These are phyloP conservation scores for Acacia concinna DNA, from an alignment of 331 rosid species.

Conservation along the genomic window DNA sequence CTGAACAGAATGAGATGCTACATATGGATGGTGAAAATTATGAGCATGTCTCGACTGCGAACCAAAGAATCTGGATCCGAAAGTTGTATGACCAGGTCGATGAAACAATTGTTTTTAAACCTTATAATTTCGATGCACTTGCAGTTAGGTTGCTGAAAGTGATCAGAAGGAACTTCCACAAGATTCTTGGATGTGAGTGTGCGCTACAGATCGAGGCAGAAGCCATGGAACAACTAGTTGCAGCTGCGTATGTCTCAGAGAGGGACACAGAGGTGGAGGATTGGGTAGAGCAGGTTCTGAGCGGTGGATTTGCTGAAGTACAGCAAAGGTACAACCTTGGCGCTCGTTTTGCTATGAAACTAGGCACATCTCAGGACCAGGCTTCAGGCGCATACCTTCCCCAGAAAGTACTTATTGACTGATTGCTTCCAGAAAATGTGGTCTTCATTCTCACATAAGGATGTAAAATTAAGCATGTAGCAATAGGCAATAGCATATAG, in stretches of 20 bases:
- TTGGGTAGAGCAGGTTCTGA: constrained; percentile 76
- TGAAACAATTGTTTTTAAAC: constrained; percentile 67
- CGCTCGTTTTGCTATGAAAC: constrained; percentile 52
- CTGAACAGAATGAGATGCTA: constrained; percentile 55
- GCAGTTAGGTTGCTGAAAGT: constrained; percentile 52
- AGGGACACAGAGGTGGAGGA: constrained; percentile 55
- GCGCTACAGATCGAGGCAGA: constrained; percentile 57
- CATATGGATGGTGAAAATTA: constrained; percentile 38
- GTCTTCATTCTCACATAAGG: constrained; percentile 31
- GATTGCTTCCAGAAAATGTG: constrained; percentile 28
- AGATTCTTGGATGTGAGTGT: constrained; percentile 47
- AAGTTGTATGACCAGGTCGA: constrained; percentile 51
- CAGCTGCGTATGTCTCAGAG: constrained; percentile 63
- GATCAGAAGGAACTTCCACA: constrained; percentile 53
- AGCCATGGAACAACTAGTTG: constrained; percentile 71
- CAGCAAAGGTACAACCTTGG: constrained; percentile 46
- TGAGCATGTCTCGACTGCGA: constrained; percentile 45
- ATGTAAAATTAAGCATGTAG: constrained; percentile 43
- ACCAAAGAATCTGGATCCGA: constrained; percentile 68
- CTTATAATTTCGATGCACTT: constrained; percentile 68
- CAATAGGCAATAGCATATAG: constrained; percentile 32
- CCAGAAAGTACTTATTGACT: constrained; percentile 52
- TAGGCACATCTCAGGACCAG: constrained; percentile 53
- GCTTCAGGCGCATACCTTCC: constrained; percentile 56
- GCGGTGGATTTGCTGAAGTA: constrained; percentile 59